Evolutionary conservation across 768 basidiomycete species (phyloP).

Genomic region (Clathrus columnatus): DNA sequence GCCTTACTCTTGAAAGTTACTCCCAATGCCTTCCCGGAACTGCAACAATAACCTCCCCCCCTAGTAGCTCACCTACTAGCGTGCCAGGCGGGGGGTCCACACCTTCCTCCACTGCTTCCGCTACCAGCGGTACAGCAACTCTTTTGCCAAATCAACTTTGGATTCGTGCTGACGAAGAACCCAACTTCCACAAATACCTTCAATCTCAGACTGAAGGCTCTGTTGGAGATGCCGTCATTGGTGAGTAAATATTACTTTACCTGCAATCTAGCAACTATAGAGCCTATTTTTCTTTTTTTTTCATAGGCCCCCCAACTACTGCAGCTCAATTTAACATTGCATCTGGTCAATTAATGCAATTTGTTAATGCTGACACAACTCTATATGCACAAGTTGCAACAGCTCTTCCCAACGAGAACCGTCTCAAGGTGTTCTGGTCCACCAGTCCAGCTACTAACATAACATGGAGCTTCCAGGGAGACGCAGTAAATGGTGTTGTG

Average conservation of each 20-base stretch:
- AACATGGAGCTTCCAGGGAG: slow-evolving; percentile 12
- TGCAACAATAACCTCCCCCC: slow-evolving; percentile 20
- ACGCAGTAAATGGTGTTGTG: slow-evolving; percentile 10
- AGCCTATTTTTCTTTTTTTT: not conserved
- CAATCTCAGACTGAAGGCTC: slow-evolving; percentile 26
- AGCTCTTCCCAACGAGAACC: slow-evolving; percentile 1
- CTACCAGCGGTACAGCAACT: slow-evolving; percentile 19
- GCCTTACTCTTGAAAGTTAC: too few species aligned
- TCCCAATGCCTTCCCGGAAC: slow-evolving; percentile 19
- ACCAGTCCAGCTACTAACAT: slow-evolving; percentile 8
- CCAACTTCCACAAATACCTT: slow-evolving; percentile 57
- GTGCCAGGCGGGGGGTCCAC: slow-evolving; percentile 15
- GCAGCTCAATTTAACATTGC: slow-evolving; percentile 52
- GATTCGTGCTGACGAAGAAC: slow-evolving; percentile 48
- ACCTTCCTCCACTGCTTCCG: slow-evolving; percentile 15
- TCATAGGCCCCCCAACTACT: slow-evolving; percentile 13
- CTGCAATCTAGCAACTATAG: too few species aligned
- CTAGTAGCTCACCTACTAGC: slow-evolving; percentile 12
- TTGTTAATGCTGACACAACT: slow-evolving; percentile 14
- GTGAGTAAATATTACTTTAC: slow-evolving; percentile 28
- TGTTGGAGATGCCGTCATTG: slow-evolving; percentile 35
- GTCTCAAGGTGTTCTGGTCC: slow-evolving; percentile 11
- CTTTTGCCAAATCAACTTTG: slow-evolving; percentile 43
- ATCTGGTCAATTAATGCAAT: slow-evolving; percentile 47
- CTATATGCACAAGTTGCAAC: slow-evolving; percentile 10